These are phyloP conservation scores for Basidiobolus meristosporus DNA, from an alignment of 371 early-diverging fungal species.

Conservation along the genomic window DNA sequence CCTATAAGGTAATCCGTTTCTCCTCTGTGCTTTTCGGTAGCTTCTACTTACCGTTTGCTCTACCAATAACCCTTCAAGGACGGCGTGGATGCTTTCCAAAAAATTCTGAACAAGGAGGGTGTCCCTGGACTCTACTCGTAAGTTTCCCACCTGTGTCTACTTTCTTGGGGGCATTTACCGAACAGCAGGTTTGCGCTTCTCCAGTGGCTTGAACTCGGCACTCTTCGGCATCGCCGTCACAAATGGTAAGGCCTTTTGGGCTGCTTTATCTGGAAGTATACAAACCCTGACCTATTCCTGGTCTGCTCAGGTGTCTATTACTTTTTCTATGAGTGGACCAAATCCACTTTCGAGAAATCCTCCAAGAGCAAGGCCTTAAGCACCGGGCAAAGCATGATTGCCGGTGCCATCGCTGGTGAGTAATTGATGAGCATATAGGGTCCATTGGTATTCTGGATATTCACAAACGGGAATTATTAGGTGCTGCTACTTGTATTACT, in stretches of 20 bases:
- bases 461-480: conserved; percentile 4
- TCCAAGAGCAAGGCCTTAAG: conserved; percentile 37
- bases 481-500: conserved; percentile 61
- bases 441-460: too few species aligned
- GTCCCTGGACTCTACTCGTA: conserved; percentile 52
- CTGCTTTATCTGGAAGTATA: neutral
- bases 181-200: too few species aligned
- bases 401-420: conserved; percentile 77
- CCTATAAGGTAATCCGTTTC: too few species aligned
- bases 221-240: conserved; percentile 90
- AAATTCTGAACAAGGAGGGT: conserved; percentile 56
- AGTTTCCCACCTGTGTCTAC: too few species aligned
- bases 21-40: too few species aligned
- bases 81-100: conserved; percentile 64
- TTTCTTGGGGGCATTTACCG: too few species aligned
- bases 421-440: neutral
- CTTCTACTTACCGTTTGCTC: too few species aligned
- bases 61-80: conserved; percentile 57
- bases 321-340: conserved; percentile 86
- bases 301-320: conserved; percentile 48
- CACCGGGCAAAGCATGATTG: conserved; percentile 69
- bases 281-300: neutral
- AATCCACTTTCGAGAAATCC: conserved; percentile 58
- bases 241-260: conserved; percentile 34
- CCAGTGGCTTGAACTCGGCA: conserved; percentile 85